phyloP scores from a whole-genome alignment of 225 moss, liverwort and hornwort genomes.

The Neckera pumila region DNA sequence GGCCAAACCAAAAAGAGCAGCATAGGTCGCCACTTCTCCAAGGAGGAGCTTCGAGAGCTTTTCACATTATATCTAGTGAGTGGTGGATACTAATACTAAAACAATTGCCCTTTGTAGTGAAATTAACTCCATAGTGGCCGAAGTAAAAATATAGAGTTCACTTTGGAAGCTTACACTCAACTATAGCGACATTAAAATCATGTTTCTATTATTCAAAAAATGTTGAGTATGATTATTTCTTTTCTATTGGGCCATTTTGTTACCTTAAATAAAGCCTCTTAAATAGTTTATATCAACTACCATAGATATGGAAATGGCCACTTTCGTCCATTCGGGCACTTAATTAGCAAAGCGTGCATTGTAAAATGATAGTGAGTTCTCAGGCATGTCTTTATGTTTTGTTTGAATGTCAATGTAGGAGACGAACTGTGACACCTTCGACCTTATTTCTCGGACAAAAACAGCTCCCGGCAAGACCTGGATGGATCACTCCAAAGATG shows the following conservation, averaged over 20 bases:
- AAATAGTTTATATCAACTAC: too few species aligned
- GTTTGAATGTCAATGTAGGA: conserved; percentile 26
- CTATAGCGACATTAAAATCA: not conserved
- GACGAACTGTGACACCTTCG: conserved; percentile 69
- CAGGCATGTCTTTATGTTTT: not conserved
- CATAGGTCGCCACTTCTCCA: conserved; percentile 63
- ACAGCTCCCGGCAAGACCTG: conserved; percentile 28
- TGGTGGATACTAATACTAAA: not conserved
- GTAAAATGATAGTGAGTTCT: not conserved
- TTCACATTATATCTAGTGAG: conserved; percentile 67
- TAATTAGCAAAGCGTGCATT: not conserved
- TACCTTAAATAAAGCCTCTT: not conserved
- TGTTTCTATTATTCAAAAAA: not conserved
- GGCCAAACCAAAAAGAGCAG: conserved; percentile 22
- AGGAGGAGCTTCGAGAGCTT: conserved; percentile 80
- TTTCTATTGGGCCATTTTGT: not conserved
- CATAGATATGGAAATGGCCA: not conserved
- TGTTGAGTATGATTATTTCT: not conserved
- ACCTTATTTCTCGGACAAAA: conserved; percentile 49
- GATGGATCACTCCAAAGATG: conserved; percentile 56
- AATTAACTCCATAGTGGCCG: not conserved
- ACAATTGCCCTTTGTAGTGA: not conserved
- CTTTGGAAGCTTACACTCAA: not conserved
- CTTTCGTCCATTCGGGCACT: not conserved
- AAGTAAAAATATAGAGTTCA: not conserved